Base-by-base conservation (phyloP, 225 moss, liverwort and hornwort species). In the Takakia lepidozioides region DNA sequence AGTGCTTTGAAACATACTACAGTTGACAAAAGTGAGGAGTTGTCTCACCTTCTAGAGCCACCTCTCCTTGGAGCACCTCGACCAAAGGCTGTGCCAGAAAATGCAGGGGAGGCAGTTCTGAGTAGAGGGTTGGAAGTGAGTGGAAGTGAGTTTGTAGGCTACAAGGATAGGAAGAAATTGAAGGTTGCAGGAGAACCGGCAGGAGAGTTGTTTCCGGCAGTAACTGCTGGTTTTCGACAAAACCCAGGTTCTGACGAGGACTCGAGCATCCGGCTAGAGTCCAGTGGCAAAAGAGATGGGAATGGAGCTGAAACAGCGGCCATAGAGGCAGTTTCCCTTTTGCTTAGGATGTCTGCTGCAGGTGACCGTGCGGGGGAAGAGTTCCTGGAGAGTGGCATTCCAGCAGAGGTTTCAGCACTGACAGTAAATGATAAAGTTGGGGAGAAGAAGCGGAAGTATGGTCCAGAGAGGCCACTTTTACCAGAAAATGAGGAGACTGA, bases 21-120 rank as follows among this genome's bases (percentile, higher is more conserved):
- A 11, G 10, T 25, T 38, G 57, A 56, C 9, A 11, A 56, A 5
- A 38, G 39, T 25, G 43, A 38, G 28, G 57, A n/a, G 51, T 43
- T 16, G 1, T 11, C 1, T 25, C 70, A 59, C 39, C 28, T 58
- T 36, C 66, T 95, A 52, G 87, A 82, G 42, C 74, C 85, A 26
- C 80, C 98, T 38, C 57, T 98, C 58, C 98, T 98, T 51, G 98
- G 98, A 50, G 91, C 90, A 40, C 86, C 79, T 32, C 52, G 48
- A 24, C 11, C 48, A 36, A 50, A 27, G 18, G 11, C 1, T 53
- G 3, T 16, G 65, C n/a, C n/a, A n/a, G n/a, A n/a, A n/a, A n/a
- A n/a, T n/a, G n/a, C n/a, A n/a, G n/a, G n/a, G n/a, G n/a, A n/a
- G n/a, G n/a, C n/a, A n/a, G n/a, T n/a, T n/a, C n/a, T n/a, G n/a